Base-by-base conservation (phyloP, 2,329 filamentous ascomycete genomes). In the Alternaria viburni region DNA sequence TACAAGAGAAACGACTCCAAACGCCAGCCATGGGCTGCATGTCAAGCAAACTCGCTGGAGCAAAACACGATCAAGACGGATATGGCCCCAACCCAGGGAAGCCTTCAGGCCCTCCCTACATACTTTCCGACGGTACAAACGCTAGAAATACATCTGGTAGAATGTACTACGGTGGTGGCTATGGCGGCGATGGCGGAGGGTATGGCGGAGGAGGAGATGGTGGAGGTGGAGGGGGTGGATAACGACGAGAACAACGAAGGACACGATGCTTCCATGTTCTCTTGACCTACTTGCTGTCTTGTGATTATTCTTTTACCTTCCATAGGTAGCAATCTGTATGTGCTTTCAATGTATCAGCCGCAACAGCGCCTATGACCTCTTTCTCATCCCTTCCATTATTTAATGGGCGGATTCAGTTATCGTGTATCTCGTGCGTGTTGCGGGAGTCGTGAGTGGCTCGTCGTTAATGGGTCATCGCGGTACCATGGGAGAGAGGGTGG, bases 141-240 rank as follows among this genome's bases (percentile, higher is more conserved):
- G 12, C 49, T 19, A 32, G 28, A 41, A 41, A 41, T 17, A 41
- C 44, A 47, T 47, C 44, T 21, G 44, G 44, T 23, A 23, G 44
- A 61, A 50, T 44, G 58, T 49, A 54, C 28, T 59, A 62, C 36
- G 52, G 30, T 12, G 62, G 62, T 17, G 62, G 62, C n/a, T 62
- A 61, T 56, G 62, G 60, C 41, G 67, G 57, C 7, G 60, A 54
- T 23, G 50, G 54, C 23, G 65, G 62, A 32, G 62, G 61, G 7
- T 50, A 43, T 7, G 47, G 57, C 26, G 61, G 54, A 25, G 60
- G 57, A 21, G 61, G 54, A 25, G 60, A 51, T 5, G 64, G 64
- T 23, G 63, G 59, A 45, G 59, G 62, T 9, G 59, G 62, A 23
- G 32, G 47, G 6, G 51, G 21, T 26, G 52, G 28, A 52, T 17